These are phyloP conservation scores for Russula griseocarnosa DNA, from an alignment of 768 basidiomycete species.

Conservation along the genomic window DNA sequence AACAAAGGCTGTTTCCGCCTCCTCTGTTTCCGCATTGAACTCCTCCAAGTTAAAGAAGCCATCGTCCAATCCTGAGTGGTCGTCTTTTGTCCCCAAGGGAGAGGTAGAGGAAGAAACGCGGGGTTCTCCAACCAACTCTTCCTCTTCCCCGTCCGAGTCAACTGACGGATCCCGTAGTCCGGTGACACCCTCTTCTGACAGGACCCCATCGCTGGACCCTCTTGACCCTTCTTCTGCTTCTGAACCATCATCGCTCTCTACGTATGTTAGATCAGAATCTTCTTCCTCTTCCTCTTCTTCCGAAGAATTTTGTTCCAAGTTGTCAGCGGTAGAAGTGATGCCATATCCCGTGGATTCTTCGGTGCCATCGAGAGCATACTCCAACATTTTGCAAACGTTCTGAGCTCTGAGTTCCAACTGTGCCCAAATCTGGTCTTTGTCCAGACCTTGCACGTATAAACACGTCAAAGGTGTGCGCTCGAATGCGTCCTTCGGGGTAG, in stretches of 20 bases:
- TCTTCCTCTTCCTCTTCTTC: slow-evolving; percentile 29
- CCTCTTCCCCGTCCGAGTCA: slow-evolving; percentile 24
- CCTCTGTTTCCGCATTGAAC: slow-evolving; percentile 85
- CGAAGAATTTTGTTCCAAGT: slow-evolving; percentile 32
- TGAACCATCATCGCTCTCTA: slow-evolving; percentile 29
- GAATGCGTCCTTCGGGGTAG: slow-evolving; percentile 35
- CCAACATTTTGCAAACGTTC: slow-evolving; percentile 64
- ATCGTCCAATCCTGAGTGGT: slow-evolving; percentile 67
- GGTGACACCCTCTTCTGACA: slow-evolving; percentile 31
- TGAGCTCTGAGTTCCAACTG: slow-evolving; percentile 83
- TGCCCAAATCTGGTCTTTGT: slow-evolving; percentile 86
- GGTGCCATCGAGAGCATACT: slow-evolving; percentile 57
- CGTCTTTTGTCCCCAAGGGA: slow-evolving; percentile 29
- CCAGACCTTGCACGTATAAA: slow-evolving; percentile 75
- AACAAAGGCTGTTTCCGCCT: slow-evolving; percentile 60
- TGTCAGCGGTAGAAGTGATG: slow-evolving; percentile 33
- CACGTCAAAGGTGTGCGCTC: slow-evolving; percentile 67
- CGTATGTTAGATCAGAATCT: slow-evolving; percentile 20
- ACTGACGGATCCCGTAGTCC: slow-evolving; percentile 23
- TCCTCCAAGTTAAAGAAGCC: slow-evolving; percentile 82
- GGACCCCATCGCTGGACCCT: slow-evolving; percentile 30
- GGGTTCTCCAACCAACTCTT: slow-evolving; percentile 9
- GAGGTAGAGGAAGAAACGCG: slow-evolving; percentile 2
- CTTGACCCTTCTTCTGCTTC: slow-evolving; percentile 34
- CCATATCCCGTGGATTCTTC: slow-evolving; percentile 33